Evolutionary conservation across 1,284 basidiomycete genomes (phyloP), one percentile per base, ranked within the genome.

Genomic region (Malassezia pachydermatis): DNA sequence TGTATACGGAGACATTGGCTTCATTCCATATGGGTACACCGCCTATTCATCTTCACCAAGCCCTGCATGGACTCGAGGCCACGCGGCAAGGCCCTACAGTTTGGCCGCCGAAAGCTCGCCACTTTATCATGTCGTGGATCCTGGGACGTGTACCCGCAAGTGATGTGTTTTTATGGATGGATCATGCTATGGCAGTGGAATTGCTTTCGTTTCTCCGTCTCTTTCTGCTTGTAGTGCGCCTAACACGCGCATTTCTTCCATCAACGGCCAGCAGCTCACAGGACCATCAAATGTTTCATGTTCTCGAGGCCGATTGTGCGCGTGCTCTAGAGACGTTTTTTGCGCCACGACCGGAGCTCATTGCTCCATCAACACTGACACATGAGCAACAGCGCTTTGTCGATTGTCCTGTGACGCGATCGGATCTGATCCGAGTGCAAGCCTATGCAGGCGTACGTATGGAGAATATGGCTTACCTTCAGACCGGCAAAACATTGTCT

Each of bases 401-500:
- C 11, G 41, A 51, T 4, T 44, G 53, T 46, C 57, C 59, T 34
- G 57, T 65, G 25, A 49, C 50, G 3, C 49, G 51, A 2, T 54
- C 55, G n/a, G 57, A 65, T 24, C 50, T 66, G 25, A 44, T 66
- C 48, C 58, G 62, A 34, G 62, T 66, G 14, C 64, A 66, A 37
- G 64, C 64, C 1, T 66, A 58, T 38, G 64, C 64, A 1, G 63
- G 63, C 10, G 46, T 48, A 41, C 37, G 46, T 42, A 13, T 13
- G 2, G 3, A 10, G 9, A n/a, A n/a, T n/a, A n/a, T n/a, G 5
- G 3, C 29, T 29, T 2, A 27, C 46, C n/a, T n/a, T 6, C 34
- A 43, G 29, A 66, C 64, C 5, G 64, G 64, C 22, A 66, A 66
- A 45, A 66, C 64, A 5, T 52, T 57, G 20, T 66, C 62, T 17